phyloP scores from a whole-genome alignment of 2,329 filamentous ascomycete species.

The Diplodia mutila region DNA sequence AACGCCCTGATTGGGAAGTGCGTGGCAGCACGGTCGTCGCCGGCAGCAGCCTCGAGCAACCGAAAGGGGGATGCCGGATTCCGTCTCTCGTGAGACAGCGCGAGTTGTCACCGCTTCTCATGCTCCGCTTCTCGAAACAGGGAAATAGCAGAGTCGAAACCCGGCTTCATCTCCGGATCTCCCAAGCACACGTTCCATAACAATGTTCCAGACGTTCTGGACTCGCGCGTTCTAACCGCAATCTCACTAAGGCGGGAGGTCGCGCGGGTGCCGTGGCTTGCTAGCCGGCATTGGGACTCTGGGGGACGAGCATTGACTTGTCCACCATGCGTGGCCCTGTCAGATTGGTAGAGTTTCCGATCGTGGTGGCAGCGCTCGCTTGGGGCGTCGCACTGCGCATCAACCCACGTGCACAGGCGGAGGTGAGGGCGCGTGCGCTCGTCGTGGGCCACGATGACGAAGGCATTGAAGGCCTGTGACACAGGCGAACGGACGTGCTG shows the following conservation, averaged over 20 bases:
- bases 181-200: conserved; percentile 6
- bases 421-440: conserved; percentile 14
- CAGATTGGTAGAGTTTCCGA: conserved; percentile 26
- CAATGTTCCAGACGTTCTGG: conserved; percentile 3
- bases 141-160: conserved; percentile 3
- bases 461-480: background rate
- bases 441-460: conserved; percentile 22
- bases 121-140: conserved; percentile 21
- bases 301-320: conserved; percentile 8
- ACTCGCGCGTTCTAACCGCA: conserved; percentile 15
- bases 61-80: background rate
- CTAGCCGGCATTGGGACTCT: conserved; percentile 18
- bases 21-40: background rate
- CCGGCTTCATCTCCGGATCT: conserved; percentile 22
- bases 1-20: background rate
- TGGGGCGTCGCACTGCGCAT: conserved; percentile 23
- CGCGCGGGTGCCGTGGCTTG: conserved; percentile 6
- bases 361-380: conserved; percentile 15
- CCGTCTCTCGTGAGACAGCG: conserved; percentile 15
- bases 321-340: conserved; percentile 20
- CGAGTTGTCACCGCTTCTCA: conserved; percentile 17
- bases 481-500: background rate
- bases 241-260: conserved; percentile 13
- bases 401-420: conserved; percentile 25
- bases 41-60: background rate